phyloP scores from a whole-genome alignment of 495 filamentous ascomycete species.

The Saxispiralis lemnorum region DNA sequence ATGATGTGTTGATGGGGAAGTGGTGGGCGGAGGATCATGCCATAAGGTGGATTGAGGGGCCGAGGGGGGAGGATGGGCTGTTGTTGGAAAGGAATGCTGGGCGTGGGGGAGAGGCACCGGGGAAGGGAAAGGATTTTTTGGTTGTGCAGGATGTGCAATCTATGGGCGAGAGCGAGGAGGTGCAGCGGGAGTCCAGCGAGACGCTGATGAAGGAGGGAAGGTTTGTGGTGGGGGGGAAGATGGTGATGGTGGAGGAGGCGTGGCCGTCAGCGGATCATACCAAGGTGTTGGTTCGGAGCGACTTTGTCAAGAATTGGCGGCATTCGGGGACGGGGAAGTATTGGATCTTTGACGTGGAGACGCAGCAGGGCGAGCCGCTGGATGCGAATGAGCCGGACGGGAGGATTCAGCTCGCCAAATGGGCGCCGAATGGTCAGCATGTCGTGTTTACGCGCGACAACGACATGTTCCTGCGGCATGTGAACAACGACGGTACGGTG shows the following conservation, averaged over 20 bases:
- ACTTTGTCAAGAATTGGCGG: constrained; percentile 60
- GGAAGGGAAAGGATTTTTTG: constrained; percentile 46
- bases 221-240: constrained; percentile 39
- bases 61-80: constrained; percentile 72
- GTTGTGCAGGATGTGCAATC: constrained; percentile 72
- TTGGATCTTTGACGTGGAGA: constrained; percentile 85
- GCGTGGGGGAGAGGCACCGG: no score
- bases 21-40: constrained; percentile 53
- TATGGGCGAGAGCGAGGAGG: constrained; percentile 26
- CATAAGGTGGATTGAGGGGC: constrained; percentile 76
- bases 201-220: constrained; percentile 54
- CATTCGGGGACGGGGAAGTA: constrained; percentile 72
- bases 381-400: constrained; percentile 49
- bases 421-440: constrained; percentile 76
- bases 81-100: constrained; percentile 42
- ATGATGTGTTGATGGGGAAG: constrained; percentile 54
- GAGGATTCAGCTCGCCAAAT: constrained; percentile 66
- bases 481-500: constrained; percentile 37
- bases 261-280: constrained; percentile 71
- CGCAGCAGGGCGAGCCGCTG: constrained; percentile 60
- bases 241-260: constrained; percentile 35
- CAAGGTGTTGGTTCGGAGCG: constrained; percentile 63
- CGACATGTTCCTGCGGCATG: constrained; percentile 65
- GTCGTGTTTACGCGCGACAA: constrained; percentile 74
- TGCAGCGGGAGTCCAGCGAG: constrained; percentile 26